A percentile compares a stretch with the other conserved stretches of the same genome.
Conservation (phyloP, 192 early-diverging fungal species). For the Coemansia sp. region DNA sequence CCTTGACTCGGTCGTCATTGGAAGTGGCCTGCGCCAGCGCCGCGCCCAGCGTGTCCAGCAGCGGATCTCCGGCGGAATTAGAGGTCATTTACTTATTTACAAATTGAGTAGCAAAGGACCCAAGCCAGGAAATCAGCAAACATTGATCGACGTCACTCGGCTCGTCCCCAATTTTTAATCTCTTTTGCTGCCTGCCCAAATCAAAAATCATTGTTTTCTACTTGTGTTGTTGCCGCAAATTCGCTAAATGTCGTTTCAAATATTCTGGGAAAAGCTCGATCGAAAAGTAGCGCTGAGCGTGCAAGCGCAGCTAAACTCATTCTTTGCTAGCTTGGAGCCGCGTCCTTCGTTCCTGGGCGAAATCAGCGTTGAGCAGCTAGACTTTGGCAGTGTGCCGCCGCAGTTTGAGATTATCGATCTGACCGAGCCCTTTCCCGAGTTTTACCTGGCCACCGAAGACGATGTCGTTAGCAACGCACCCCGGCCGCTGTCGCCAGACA, state of each 20-base stretch:
- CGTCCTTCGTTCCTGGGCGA: conserved; percentile 72
- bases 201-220: no score
- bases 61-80: conserved; percentile 3
- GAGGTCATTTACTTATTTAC: not conserved
- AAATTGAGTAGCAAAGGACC: not conserved
- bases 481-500: conserved; percentile 27
- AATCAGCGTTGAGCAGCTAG: conserved; percentile 65
- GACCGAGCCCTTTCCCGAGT: conserved; percentile 77
- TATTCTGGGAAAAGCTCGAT: conserved; percentile 73
- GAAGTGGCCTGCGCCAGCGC: not conserved
- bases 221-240: not conserved
- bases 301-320: conserved; percentile 66
- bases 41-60: not conserved
- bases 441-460: conserved; percentile 67
- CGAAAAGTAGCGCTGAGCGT: conserved; percentile 63
- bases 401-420: conserved; percentile 71
- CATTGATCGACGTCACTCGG: not conserved
- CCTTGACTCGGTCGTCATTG: conserved; percentile 6
- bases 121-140: conserved; percentile 4
- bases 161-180: no score
- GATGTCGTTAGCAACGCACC: conserved; percentile 3
- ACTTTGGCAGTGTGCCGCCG: conserved; percentile 73
- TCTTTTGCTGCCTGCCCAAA: no score
- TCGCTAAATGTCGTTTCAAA: conserved; percentile 67
- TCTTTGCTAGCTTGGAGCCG: conserved; percentile 63